These are phyloP conservation scores for Camellia japonica DNA, from an alignment of 148 eudicot species.

Conservation along the genomic window DNA sequence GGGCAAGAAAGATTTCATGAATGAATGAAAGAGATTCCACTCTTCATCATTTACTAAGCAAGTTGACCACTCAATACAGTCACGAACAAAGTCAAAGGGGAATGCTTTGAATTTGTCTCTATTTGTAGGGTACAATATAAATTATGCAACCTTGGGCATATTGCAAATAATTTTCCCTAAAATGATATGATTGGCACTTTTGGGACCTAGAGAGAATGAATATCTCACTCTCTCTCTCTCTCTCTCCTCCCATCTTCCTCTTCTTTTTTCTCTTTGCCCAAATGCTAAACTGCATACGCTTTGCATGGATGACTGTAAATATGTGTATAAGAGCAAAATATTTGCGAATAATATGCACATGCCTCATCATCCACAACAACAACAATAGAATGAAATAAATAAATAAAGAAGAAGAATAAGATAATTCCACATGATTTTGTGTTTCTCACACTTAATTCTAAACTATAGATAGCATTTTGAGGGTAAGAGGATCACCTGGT, in stretches of 20 bases:
- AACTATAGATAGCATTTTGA: background rate
- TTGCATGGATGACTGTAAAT: background rate
- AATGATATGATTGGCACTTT: background rate
- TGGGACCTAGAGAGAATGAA: background rate
- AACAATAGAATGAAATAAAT: no score
- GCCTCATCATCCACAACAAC: no score
- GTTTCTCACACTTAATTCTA: background rate
- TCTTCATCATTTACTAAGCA: background rate
- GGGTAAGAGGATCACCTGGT: constrained; percentile 56
- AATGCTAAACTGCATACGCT: background rate
- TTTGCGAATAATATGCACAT: background rate
- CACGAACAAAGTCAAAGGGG: background rate
- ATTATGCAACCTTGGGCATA: background rate
- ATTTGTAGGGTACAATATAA: background rate
- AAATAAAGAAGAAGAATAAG: no score
- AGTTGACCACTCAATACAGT: background rate
- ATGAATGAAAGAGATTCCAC: background rate
- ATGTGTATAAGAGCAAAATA: background rate
- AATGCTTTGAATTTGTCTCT: background rate
- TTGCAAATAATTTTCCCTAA: background rate
- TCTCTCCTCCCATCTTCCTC: background rate
- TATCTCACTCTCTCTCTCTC: no score
- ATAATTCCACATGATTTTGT: background rate
- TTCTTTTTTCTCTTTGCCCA: background rate
- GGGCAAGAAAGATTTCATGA: background rate